A percentile compares a stretch with the other conserved stretches of the same genome.
phyloP scores from a whole-genome alignment of 1,284 basidiomycete species.

The Cryptococcus sp. region DNA sequence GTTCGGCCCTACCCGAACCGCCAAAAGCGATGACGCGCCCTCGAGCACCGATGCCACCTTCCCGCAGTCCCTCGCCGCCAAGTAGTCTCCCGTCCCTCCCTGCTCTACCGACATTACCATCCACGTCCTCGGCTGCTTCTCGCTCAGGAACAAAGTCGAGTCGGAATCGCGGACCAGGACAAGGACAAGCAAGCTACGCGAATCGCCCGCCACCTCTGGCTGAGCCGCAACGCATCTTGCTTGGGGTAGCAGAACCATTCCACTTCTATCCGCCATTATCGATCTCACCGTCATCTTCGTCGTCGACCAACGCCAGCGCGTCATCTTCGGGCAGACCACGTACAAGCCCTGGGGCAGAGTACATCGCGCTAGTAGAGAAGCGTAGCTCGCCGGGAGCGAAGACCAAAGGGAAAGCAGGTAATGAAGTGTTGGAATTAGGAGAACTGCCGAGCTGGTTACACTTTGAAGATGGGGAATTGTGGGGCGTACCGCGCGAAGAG shows the following conservation, averaged over 20 bases:
- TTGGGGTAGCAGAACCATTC: conserved; percentile 41
- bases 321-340: neutral
- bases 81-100: conserved; percentile 42
- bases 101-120: conserved; percentile 36
- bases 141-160: neutral
- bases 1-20: conserved; percentile 8
- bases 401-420: conserved; percentile 3
- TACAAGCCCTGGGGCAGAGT: conserved; percentile 6
- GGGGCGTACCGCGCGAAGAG: conserved; percentile 35
- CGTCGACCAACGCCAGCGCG: neutral
- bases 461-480: conserved; percentile 37
- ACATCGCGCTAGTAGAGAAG: conserved; percentile 20
- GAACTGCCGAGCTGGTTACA: conserved; percentile 32
- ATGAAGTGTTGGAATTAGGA: conserved; percentile 10
- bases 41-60: conserved; percentile 5
- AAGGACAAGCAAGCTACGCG: neutral
- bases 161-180: too few species aligned
- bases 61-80: conserved; percentile 52
- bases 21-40: conserved; percentile 12
- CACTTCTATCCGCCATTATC: conserved; percentile 36
- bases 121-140: conserved; percentile 16
- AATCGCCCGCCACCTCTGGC: conserved; percentile 13
- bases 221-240: conserved; percentile 23
- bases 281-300: conserved; percentile 26
- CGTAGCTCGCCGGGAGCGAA: neutral